Conservation (phyloP, 257 asterid genomes). For the Capsicum chinense region DNA sequence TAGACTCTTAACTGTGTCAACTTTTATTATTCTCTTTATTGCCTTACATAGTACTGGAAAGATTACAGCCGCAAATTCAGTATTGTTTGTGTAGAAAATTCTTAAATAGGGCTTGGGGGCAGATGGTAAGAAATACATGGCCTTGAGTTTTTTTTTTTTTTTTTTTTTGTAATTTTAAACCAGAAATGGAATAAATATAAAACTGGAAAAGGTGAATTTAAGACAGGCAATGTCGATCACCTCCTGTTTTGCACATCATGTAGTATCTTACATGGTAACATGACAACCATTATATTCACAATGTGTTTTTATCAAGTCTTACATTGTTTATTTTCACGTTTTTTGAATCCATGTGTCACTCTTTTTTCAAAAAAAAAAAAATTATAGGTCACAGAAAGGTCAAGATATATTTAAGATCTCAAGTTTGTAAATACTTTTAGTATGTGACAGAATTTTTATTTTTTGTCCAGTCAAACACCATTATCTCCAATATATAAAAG, state of each 20-base stretch:
- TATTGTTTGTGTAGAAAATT: neutral
- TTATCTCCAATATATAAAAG: too few relatives aligned
- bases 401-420: neutral
- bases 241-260: neutral
- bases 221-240: neutral
- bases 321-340: too few relatives aligned
- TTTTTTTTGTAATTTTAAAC: neutral
- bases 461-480: neutral
- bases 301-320: too few relatives aligned
- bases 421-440: neutral
- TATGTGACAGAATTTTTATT: neutral
- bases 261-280: too few relatives aligned
- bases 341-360: too few relatives aligned
- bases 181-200: neutral
- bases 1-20: neutral
- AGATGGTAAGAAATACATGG: neutral
- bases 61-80: conserved; percentile 2
- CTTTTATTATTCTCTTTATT: neutral
- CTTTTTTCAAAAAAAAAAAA: too few relatives aligned
- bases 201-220: neutral
- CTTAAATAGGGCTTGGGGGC: neutral
- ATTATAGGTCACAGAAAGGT: neutral
- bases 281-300: too few relatives aligned
- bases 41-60: neutral
- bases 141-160: neutral